Conservation (phyloP, 2,329 filamentous ascomycete species). For the Trichoderma oligosporum region DNA sequence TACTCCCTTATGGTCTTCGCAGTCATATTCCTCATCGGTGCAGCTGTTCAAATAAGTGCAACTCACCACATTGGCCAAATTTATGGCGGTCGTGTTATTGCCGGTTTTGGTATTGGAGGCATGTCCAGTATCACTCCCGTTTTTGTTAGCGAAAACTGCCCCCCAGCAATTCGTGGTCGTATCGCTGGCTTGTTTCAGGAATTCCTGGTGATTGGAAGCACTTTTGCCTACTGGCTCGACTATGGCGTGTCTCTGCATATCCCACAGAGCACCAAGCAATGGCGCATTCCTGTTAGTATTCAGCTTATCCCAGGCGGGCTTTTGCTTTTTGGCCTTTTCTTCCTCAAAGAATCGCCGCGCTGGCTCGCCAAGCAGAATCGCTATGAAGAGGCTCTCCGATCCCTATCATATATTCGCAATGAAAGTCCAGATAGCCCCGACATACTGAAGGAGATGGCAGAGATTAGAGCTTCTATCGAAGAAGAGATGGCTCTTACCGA, state of each 20-base stretch:
- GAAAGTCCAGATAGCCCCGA: conserved; percentile 52
- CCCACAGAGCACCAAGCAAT: conserved; percentile 49
- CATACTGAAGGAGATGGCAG: conserved; percentile 64
- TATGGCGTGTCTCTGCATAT: conserved; percentile 56
- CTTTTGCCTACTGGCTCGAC: conserved; percentile 36
- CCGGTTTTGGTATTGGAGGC: conserved; percentile 27
- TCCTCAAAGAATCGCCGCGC: conserved; percentile 63
- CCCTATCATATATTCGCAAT: conserved; percentile 63
- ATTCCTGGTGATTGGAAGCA: conserved; percentile 24
- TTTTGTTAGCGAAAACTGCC: conserved; percentile 25
- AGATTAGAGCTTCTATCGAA: conserved; percentile 51
- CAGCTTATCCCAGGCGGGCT: conserved; percentile 65
- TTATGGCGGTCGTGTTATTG: conserved; percentile 25
- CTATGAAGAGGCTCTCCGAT: conserved; percentile 55
- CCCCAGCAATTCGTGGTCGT: conserved; percentile 23
- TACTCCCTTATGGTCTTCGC: conserved; percentile 24
- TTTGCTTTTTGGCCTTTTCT: conserved; percentile 55
- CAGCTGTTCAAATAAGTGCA: conserved; percentile 22
- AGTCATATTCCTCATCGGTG: conserved; percentile 23
- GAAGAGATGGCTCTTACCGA: conserved; percentile 55
- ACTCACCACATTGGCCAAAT: conserved; percentile 24
- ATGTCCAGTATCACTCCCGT: conserved; percentile 26
- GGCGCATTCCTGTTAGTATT: conserved; percentile 62
- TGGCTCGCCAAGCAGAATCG: conserved; percentile 64
- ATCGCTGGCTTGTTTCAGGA: conserved; percentile 26